These are phyloP conservation scores for Lipomyces yamadae DNA, from an alignment of 805 yeast genomes.

Conservation along the genomic window DNA sequence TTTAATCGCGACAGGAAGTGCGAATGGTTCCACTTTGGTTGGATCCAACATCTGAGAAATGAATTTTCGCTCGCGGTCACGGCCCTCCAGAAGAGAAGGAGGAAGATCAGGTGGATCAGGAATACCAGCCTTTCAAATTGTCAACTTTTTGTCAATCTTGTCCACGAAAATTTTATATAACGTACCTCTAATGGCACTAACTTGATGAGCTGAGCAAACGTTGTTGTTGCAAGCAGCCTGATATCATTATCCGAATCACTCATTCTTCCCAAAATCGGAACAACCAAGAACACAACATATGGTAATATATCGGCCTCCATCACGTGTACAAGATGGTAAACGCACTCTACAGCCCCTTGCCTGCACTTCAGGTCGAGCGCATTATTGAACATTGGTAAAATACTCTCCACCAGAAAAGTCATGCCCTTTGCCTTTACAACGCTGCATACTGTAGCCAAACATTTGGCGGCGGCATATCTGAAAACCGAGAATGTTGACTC, in stretches of 20 bases:
- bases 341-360: conserved; percentile 92
- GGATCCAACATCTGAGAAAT: conserved; percentile 98
- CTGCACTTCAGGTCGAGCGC: conserved; percentile 72
- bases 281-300: conserved; percentile 91
- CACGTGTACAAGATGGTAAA: conserved; percentile 78
- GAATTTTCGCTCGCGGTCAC: conserved; percentile 92
- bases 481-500: conserved; percentile 78
- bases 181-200: conserved; percentile 82
- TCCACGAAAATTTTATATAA: neutral
- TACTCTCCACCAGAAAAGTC: conserved; percentile 73
- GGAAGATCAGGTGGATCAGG: conserved; percentile 95
- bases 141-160: neutral
- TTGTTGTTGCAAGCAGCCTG: conserved; percentile 89
- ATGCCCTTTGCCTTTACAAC: conserved; percentile 72
- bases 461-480: conserved; percentile 87
- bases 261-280: conserved; percentile 97
- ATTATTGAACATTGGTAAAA: conserved; percentile 80
- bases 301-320: conserved; percentile 93
- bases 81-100: conserved; percentile 75
- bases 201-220: conserved; percentile 94
- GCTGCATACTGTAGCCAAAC: conserved; percentile 78
- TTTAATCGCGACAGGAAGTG: conserved; percentile 85
- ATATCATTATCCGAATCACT: conserved; percentile 90
- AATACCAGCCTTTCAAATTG: conserved; percentile 67
- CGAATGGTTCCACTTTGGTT: conserved; percentile 82